phyloP scores from a whole-genome alignment of 768 basidiomycete genomes.

The Baorangia bicolor region DNA sequence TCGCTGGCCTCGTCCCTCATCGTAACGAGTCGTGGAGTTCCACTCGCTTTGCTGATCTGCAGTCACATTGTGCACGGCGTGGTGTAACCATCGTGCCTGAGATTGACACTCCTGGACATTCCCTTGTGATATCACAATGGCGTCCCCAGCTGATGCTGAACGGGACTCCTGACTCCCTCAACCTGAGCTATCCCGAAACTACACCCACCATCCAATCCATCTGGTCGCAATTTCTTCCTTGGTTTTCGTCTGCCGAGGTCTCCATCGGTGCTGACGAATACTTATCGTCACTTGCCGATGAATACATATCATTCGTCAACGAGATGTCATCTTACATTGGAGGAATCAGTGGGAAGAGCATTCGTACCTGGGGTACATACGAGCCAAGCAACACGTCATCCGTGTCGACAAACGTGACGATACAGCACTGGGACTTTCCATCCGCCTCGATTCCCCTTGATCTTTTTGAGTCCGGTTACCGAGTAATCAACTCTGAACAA shows the following conservation, averaged over 20 bases:
- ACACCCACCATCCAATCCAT: constrained; percentile 42
- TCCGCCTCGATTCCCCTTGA: constrained; percentile 32
- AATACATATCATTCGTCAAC: constrained; percentile 44
- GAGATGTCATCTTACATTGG: constrained; percentile 40
- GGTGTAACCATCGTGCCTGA: constrained; percentile 43
- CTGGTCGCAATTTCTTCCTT: constrained; percentile 42
- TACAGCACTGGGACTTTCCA: constrained; percentile 46
- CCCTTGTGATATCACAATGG: constrained; percentile 46
- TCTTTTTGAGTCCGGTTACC: constrained; percentile 36
- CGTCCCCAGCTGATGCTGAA: constrained; percentile 41
- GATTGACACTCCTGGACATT: constrained; percentile 45
- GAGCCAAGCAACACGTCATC: constrained; percentile 37
- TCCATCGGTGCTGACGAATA: constrained; percentile 50
- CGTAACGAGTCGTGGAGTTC: constrained; percentile 43
- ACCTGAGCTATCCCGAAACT: constrained; percentile 41
- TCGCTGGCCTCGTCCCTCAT: constrained; percentile 36
- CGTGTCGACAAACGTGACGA: constrained; percentile 41
- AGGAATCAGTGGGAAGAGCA: constrained; percentile 33
- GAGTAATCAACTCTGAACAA: constrained; percentile 38
- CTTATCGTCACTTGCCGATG: constrained; percentile 35
- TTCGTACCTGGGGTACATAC: constrained; percentile 44
- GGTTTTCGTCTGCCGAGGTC: constrained; percentile 40
- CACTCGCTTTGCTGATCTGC: constrained; percentile 33
- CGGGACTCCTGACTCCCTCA: constrained; percentile 36
- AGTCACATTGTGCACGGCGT: constrained; percentile 36